phyloP scores from a whole-genome alignment of 179 eudicot genomes.

The Camellia oleifera region DNA sequence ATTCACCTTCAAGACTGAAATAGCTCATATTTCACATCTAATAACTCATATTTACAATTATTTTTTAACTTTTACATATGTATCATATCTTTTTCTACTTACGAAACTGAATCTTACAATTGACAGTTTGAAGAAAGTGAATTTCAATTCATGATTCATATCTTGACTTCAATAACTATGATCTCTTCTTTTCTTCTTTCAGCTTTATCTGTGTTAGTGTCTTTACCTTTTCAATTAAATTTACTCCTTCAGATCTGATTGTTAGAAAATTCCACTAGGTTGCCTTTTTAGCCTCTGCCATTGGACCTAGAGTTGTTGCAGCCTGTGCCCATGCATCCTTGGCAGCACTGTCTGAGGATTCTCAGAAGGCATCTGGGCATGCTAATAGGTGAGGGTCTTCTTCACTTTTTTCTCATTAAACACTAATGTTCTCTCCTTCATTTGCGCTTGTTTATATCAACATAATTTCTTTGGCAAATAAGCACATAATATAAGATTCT shows the following conservation, averaged over 20 bases:
- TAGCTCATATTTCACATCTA: too few species aligned
- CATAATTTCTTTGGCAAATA: too few species aligned
- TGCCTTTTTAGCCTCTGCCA: constrained; percentile 84
- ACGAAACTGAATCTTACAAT: not conserved
- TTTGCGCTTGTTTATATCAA: not conserved
- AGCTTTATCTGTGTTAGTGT: not conserved
- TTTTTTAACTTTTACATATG: too few species aligned
- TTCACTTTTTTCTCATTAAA: not conserved
- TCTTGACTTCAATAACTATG: not conserved
- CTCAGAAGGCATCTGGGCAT: constrained; percentile 12
- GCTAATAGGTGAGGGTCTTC: constrained; percentile 45
- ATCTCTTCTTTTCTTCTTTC: not conserved
- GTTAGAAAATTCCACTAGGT: constrained; percentile 43
- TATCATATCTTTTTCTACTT: too few species aligned
- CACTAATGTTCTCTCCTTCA: too few species aligned
- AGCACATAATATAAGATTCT: too few species aligned
- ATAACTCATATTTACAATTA: not conserved
- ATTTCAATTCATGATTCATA: too few species aligned
- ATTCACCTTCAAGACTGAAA: too few species aligned
- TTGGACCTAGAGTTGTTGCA: constrained; percentile 98
- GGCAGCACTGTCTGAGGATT: constrained; percentile 66
- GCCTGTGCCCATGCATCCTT: constrained; percentile 97
- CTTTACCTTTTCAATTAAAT: not conserved
- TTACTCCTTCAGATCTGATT: constrained; percentile 7
- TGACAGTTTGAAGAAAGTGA: not conserved